Evolutionary conservation across 192 early-diverging fungal species (phyloP), one percentile per base, ranked within the genome.

Genomic region (Neocallimastix lanati): DNA sequence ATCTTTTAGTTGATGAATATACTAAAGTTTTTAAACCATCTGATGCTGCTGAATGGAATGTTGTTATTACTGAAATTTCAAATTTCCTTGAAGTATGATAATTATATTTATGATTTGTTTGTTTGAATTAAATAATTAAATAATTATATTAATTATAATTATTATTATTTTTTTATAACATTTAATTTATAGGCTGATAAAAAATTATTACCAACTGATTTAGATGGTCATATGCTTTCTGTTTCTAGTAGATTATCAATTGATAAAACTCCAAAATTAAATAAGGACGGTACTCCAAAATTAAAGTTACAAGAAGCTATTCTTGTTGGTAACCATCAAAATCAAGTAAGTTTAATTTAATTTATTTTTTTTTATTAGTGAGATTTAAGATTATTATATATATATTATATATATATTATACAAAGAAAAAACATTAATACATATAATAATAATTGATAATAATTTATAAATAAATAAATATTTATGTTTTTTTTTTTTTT

Each of bases 261-360:
- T 37, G 80, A 90, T 80, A 77, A 84, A 38, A 83, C 85, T 67
- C 78, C 82, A 16, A 82, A 82, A 76, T 83, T 85, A 76, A 91
- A 93, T 78, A 93, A 90, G 79, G 90, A 94, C 30, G 86, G 87
- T 5, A 79, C 82, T 15, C 83, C 85, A 7, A 87, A 85, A 79
- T 81, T 95, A 35, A 86, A 88, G 76, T 86, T 99, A 27, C 96
- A 97, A 85, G 96, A 99, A 85, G 96, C 95, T 0, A 96, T 99
- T 76, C 86, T 99, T 36, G 96, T 98, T 76, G 96, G 97, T 29
- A 98, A 96, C 83, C 92, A 93, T 79, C 93, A 94, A 58, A 94
- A 93, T 67, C 96, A 99, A 85, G 87, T 87, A 37, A 28, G 78
- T 30, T 15, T 25, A 27, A 7, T 13, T 28, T 76, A 28, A 27